phyloP scores from a whole-genome alignment of 2,329 filamentous ascomycete genomes.

The Ophiostoma ips region DNA sequence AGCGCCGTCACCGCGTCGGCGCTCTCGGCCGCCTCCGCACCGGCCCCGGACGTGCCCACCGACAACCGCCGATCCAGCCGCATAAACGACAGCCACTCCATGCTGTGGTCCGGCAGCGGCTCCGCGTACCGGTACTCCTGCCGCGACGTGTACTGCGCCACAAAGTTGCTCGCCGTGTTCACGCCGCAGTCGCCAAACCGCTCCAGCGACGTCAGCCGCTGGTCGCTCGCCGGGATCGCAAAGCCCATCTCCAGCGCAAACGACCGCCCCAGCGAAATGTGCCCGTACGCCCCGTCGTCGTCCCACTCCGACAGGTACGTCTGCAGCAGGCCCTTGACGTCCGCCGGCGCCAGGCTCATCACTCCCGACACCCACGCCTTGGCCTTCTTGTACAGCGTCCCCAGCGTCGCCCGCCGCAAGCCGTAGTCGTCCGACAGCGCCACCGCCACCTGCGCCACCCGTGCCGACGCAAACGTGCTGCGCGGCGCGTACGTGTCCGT shows the following conservation, averaged over 20 bases:
- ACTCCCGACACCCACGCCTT: conserved; percentile 68
- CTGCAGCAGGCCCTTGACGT: conserved; percentile 89
- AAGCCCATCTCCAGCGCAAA: conserved; percentile 91
- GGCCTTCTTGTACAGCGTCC: conserved; percentile 62
- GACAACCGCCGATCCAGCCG: conserved; percentile 38
- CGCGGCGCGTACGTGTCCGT: conserved; percentile 86
- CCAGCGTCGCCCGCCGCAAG: conserved; percentile 66
- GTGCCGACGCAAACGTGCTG: conserved; percentile 62
- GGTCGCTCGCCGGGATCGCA: conserved; percentile 71
- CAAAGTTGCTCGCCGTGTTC: conserved; percentile 89
- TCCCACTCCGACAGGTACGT: conserved; percentile 94
- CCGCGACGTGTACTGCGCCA: conserved; percentile 91
- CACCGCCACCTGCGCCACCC: conserved; percentile 67
- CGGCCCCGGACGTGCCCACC: no score
- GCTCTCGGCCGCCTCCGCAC: conserved; percentile 27
- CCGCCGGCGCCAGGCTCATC: conserved; percentile 73
- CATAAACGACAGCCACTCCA: conserved; percentile 50
- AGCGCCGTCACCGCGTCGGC: conserved; percentile 51
- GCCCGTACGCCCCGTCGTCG: conserved; percentile 79
- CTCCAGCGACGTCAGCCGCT: conserved; percentile 71
- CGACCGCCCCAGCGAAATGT: conserved; percentile 82
- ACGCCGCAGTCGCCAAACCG: conserved; percentile 58
- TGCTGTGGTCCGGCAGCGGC: conserved; percentile 52
- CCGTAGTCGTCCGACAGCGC: conserved; percentile 89
- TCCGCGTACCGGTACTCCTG: conserved; percentile 91